Evolutionary conservation across 768 basidiomycete genomes (phyloP), one percentile per base, ranked within the genome.

Genomic region (Lactarius akahatsu): DNA sequence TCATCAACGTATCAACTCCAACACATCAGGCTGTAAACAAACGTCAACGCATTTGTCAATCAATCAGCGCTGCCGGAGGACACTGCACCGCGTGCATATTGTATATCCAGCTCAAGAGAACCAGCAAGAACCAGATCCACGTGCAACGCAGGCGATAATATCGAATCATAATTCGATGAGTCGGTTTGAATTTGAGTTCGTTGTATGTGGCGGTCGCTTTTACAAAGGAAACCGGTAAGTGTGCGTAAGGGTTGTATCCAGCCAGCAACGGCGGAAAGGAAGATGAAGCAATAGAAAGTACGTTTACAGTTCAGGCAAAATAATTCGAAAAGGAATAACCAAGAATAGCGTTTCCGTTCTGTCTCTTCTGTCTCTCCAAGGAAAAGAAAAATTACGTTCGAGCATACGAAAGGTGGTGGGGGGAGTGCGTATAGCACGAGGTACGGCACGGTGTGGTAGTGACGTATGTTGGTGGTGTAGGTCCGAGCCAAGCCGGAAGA

Each of bases 211-310:
- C n/a, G 11, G 23, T 50, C 47, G 4, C 13, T 50, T 16, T 41
- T 26, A 23, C n/a, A 30, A 56, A 32, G 28, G 20, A 32, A 5
- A 32, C 30, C 18, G 6, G 18, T 20, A 30, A 18, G 54, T 16
- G 7, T 16, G 23, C 4, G 7, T 6, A 5, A 20, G 20, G 7
- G 54, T 30, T 18, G 18, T 15, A 28, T 7, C 26, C 54, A 30
- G 45, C 54, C 54, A 30, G 54, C 15, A 30, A 30, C 3, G 28
- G 32, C 8, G 54, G 20, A 32, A 16, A 30, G 5, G 20, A 26
- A 61, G 34, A 47, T 50, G 62, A 57, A 65, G 40, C 38, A 64
- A 65, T 55, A 45, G 26, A 40, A 11, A 38, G 32, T 45, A 55
- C 59, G 55, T 6, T 4, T 26, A 50, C 47, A 50, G 23, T 50